phyloP scores from a whole-genome alignment of 2,329 filamentous ascomycete genomes.

The Trichoderma atroviride region DNA sequence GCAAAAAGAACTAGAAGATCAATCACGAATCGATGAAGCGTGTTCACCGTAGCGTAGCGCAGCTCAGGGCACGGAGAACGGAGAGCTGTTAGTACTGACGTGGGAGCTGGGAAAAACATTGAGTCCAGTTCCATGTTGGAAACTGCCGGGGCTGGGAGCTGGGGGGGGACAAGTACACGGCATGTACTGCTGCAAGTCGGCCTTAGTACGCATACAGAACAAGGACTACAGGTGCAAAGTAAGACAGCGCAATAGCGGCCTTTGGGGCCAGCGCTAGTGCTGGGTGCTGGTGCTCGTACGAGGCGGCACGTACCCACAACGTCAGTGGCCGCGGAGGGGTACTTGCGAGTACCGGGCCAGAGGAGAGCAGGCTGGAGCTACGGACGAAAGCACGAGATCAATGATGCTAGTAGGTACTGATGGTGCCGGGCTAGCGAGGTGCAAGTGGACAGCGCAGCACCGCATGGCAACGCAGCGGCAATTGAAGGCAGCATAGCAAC shows the following conservation, averaged over 20 bases:
- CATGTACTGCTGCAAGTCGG: not conserved
- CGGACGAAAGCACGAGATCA: not conserved
- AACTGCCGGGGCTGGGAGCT: conserved; percentile 17
- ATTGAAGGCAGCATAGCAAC: not conserved
- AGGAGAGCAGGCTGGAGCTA: not conserved
- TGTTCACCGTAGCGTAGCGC: conserved; percentile 24
- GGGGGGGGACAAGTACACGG: not conserved
- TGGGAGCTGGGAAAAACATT: conserved; percentile 8
- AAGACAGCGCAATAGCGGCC: not conserved
- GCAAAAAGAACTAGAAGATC: conserved; percentile 18
- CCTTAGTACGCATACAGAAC: not conserved
- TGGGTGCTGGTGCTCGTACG: not conserved
- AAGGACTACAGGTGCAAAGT: not conserved
- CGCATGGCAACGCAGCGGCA: not conserved
- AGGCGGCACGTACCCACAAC: not conserved
- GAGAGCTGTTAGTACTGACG: conserved; percentile 4
- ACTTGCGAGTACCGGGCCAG: not conserved
- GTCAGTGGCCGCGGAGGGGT: not conserved
- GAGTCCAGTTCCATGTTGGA: not conserved
- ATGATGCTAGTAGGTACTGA: too few species aligned
- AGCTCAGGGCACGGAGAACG: conserved; percentile 23
- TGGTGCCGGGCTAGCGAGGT: not conserved
- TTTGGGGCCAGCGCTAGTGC: not conserved
- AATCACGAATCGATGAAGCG: conserved; percentile 10
- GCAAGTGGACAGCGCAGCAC: not conserved